Percentiles rank a stretch among this genome's conserved stretches.
These are phyloP conservation scores for Neofusicoccum umdonicola DNA, from an alignment of 2,329 filamentous ascomycete species.

Conservation along the genomic window DNA sequence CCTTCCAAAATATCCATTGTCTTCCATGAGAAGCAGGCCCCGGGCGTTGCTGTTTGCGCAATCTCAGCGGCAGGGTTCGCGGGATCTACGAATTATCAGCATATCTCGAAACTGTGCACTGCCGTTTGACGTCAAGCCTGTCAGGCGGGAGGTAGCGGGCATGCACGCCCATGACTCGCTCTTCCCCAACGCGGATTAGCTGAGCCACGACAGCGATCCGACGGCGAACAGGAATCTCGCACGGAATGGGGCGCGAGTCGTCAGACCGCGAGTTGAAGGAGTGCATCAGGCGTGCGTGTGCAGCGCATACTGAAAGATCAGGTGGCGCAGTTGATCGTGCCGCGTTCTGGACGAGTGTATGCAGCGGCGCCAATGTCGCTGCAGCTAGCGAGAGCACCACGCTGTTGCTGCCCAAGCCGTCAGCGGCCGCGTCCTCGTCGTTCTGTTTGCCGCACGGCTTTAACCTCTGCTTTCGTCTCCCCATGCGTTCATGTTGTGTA, in stretches of 20 bases:
- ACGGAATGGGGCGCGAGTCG: slow-evolving; percentile 5
- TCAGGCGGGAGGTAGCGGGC: background rate
- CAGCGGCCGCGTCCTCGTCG: background rate
- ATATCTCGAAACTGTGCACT: background rate
- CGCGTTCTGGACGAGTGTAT: background rate
- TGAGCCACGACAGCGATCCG: background rate
- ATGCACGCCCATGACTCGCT: background rate
- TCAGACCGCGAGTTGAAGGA: background rate
- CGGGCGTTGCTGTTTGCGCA: background rate
- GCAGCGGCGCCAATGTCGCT: background rate
- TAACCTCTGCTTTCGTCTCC: slow-evolving; percentile 4
- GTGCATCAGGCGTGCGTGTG: background rate
- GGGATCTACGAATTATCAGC: slow-evolving; percentile 9
- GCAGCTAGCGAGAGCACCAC: background rate
- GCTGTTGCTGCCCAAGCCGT: background rate
- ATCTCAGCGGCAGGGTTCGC: background rate
- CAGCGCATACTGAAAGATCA: slow-evolving; percentile 1
- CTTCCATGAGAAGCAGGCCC: background rate
- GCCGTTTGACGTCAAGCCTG: background rate
- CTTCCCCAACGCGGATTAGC: background rate
- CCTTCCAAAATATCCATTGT: background rate
- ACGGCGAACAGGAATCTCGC: background rate
- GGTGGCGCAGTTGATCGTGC: background rate
- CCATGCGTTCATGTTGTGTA: slow-evolving; percentile 9
- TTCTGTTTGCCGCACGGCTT: background rate